phyloP scores from a whole-genome alignment of 352 stramenopile species.

The Phytophthora vignae region DNA sequence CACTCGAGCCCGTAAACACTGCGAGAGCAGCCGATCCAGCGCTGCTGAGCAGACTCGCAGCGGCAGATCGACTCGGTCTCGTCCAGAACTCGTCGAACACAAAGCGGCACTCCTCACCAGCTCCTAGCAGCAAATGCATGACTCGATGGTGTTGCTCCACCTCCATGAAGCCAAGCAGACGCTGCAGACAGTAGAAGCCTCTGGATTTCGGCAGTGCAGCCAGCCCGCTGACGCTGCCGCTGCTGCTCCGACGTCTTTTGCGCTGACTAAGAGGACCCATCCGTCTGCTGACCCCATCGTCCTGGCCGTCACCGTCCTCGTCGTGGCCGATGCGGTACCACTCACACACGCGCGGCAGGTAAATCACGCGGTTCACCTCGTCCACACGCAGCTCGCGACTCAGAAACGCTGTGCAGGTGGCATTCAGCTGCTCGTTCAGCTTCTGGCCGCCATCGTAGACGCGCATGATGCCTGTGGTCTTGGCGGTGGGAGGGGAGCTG shows the following conservation, averaged over 20 bases:
- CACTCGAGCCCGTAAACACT: constrained; percentile 18
- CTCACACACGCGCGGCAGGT: constrained; percentile 67
- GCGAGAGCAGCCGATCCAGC: constrained; percentile 26
- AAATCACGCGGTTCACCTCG: constrained; percentile 46
- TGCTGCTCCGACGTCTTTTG: constrained; percentile 17
- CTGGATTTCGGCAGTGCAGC: constrained; percentile 43
- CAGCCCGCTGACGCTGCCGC: constrained; percentile 21
- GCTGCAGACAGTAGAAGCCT: constrained; percentile 75
- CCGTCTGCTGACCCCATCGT: constrained; percentile 32
- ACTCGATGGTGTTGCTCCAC: constrained; percentile 58
- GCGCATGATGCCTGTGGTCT: constrained; percentile 54
- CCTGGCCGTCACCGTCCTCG: constrained; percentile 14
- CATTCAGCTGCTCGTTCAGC: constrained; percentile 85
- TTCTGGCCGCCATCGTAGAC: constrained; percentile 63
- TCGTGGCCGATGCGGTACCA: constrained; percentile 59
- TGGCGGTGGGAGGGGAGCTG: constrained; percentile 29
- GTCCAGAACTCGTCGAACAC: constrained; percentile 76
- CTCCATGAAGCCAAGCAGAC: constrained; percentile 68
- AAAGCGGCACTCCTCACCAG: constrained; percentile 64
- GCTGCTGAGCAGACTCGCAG: constrained; percentile 26
- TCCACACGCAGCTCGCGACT: constrained; percentile 52
- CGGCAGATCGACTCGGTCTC: constrained; percentile 27
- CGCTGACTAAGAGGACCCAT: constrained; percentile 21
- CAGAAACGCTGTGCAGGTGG: constrained; percentile 55
- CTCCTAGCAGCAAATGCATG: constrained; percentile 66